Conservation (phyloP, 805 yeast species). For the Wickerhamiella cacticola region DNA sequence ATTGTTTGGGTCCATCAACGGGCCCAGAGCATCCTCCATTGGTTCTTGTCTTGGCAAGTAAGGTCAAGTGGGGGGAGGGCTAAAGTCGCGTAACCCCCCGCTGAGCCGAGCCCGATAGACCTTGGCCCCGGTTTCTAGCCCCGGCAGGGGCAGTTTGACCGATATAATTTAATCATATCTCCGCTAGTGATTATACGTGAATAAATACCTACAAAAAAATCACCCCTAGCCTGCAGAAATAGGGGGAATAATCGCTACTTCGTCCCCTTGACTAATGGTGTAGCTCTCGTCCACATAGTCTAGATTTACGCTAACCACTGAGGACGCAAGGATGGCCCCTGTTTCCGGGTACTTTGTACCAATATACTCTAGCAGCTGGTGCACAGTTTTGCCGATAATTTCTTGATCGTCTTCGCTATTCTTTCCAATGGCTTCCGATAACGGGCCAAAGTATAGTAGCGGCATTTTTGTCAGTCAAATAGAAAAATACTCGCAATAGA, state of each 20-base stretch:
- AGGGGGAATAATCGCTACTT: conserved; percentile 26
- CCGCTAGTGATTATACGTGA: too few relatives aligned
- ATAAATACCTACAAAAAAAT: neutral
- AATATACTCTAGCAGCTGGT: conserved; percentile 14
- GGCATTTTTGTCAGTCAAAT: conserved; percentile 1
- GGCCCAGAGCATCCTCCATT: conserved; percentile 18
- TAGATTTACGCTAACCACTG: conserved; percentile 22
- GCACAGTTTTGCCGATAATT: neutral
- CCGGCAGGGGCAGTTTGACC: too few relatives aligned
- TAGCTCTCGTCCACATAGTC: conserved; percentile 19
- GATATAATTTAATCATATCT: too few relatives aligned
- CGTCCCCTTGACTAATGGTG: conserved; percentile 16
- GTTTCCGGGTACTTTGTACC: conserved; percentile 14
- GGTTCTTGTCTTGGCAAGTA: neutral
- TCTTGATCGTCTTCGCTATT: neutral
- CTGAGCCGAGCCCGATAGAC: too few relatives aligned
- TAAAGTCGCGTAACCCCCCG: too few relatives aligned
- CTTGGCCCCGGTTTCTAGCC: too few relatives aligned
- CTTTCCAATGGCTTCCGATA: conserved; percentile 18
- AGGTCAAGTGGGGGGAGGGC: neutral
- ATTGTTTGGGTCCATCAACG: conserved; percentile 20
- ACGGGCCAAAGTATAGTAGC: conserved; percentile 24
- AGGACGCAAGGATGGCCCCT: conserved; percentile 16
- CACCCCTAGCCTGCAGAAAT: conserved; percentile 23
- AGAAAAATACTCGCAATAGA: neutral